A percentile compares a stretch with the other conserved stretches of the same genome.
These are phyloP conservation scores for Russula griseocarnosa DNA, from an alignment of 768 basidiomycete genomes.

Conservation along the genomic window DNA sequence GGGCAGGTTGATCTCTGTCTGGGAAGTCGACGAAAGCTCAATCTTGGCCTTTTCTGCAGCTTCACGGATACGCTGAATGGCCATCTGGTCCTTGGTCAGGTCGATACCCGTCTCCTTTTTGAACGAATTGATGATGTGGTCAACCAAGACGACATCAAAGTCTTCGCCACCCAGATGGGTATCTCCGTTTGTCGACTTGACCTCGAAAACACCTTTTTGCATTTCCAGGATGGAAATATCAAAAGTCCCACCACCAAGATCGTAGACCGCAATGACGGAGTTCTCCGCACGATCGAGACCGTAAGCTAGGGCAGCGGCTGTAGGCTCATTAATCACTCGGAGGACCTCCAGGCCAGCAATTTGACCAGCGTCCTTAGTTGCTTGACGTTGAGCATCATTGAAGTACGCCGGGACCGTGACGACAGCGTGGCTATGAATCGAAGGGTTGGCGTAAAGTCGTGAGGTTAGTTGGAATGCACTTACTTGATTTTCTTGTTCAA, in stretches of 20 bases:
- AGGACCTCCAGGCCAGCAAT: constrained; percentile 97
- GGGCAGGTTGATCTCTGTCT: constrained; percentile 96
- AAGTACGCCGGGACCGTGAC: constrained; percentile 98
- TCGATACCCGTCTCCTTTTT: constrained; percentile 88
- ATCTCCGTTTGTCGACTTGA: constrained; percentile 99
- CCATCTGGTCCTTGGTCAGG: constrained; percentile 85
- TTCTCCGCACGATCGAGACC: constrained; percentile 82
- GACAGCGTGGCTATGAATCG: constrained; percentile 65
- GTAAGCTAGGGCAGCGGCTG: constrained; percentile 96
- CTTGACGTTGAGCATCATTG: constrained; percentile 99
- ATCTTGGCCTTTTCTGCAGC: constrained; percentile 99
- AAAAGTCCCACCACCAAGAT: constrained; percentile 97
- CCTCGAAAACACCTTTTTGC: constrained; percentile 99
- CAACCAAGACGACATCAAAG: constrained; percentile 88
- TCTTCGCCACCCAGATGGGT: constrained; percentile 96
- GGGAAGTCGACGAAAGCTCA: constrained; percentile 88
- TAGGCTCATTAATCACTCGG: constrained; percentile 98
- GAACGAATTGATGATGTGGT: constrained; percentile 85
- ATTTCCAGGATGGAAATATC: constrained; percentile 99
- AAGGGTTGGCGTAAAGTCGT: constrained; percentile 8
- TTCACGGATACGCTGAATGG: constrained; percentile 97
- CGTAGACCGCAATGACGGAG: constrained; percentile 95
- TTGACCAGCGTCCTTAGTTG: constrained; percentile 95
- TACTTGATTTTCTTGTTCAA: constrained; percentile 92
- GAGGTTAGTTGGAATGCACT: constrained; percentile 38